A percentile compares a stretch with the other conserved stretches of the same genome.
Conservation (phyloP, 2,329 filamentous ascomycete genomes). For the Aspergillus puulaauensis region DNA sequence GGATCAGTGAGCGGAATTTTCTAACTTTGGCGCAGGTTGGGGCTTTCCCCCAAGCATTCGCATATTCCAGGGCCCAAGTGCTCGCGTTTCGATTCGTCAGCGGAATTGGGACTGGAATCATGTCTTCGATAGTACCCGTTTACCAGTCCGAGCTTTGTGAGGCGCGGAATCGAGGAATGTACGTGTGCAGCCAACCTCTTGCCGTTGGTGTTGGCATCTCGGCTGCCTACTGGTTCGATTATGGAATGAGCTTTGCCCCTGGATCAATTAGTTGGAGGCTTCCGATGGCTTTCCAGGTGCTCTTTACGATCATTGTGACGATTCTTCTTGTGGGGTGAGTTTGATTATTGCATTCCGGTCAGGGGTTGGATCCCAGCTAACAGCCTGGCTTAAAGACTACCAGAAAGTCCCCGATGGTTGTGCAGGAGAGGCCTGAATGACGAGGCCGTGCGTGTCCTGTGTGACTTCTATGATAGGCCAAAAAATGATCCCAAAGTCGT, state of each 20-base stretch:
- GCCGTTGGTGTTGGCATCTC: constrained; percentile 41
- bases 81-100: constrained; percentile 50
- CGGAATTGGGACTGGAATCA: constrained; percentile 52
- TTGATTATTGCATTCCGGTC: background rate
- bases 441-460: constrained; percentile 27
- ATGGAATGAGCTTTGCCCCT: constrained; percentile 37
- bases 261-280: constrained; percentile 48
- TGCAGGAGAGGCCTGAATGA: constrained; percentile 42
- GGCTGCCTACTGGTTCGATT: constrained; percentile 35
- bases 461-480: constrained; percentile 27
- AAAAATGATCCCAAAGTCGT: constrained; percentile 24
- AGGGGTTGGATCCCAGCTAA: background rate
- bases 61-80: constrained; percentile 32
- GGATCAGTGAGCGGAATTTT: background rate
- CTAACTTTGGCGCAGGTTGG: constrained; percentile 25
- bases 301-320: constrained; percentile 45
- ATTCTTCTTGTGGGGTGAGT: constrained; percentile 34
- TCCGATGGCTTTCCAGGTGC: constrained; percentile 47
- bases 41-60: constrained; percentile 36
- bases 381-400: constrained; percentile 22
- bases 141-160: constrained; percentile 50
- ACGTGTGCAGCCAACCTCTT: constrained; percentile 44
- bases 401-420: constrained; percentile 46
- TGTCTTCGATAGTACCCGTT: constrained; percentile 37
- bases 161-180: constrained; percentile 42